Percentiles rank a stretch among this genome's conserved stretches.
These are phyloP conservation scores for Opeltia flavorubescens DNA, from an alignment of 495 filamentous ascomycete species.

Conservation along the genomic window DNA sequence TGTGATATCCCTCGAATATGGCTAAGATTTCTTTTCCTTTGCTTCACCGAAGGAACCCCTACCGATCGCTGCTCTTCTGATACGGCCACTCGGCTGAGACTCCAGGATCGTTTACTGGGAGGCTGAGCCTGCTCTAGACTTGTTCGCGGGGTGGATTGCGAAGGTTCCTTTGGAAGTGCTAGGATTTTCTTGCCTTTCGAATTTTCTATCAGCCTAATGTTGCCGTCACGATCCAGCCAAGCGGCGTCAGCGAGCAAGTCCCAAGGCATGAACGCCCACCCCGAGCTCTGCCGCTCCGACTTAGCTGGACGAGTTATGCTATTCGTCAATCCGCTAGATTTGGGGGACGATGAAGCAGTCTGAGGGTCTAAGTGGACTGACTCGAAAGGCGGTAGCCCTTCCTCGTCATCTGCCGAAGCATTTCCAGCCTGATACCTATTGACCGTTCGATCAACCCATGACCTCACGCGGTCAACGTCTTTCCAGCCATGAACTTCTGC, in stretches of 20 bases:
- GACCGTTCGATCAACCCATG: conserved; percentile 61
- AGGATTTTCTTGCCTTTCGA: conserved; percentile 54
- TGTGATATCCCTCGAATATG: conserved; percentile 1
- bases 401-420: conserved; percentile 2
- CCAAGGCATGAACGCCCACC: conserved; percentile 64
- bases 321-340: conserved; percentile 22
- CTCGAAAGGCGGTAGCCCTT: conserved; percentile 10
- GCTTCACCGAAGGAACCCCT: background rate
- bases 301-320: conserved; percentile 32
- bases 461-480: conserved; percentile 50
- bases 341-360: conserved; percentile 19
- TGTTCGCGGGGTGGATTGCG: conserved; percentile 2
- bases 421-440: conserved; percentile 25
- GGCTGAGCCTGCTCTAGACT: conserved; percentile 8
- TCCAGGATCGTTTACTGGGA: conserved; percentile 1
- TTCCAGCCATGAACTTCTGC: conserved; percentile 62
- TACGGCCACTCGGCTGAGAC: conserved; percentile 1
- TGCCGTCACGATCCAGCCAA: conserved; percentile 66
- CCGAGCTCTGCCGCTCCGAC: conserved; percentile 50
- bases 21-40: conserved; percentile 4
- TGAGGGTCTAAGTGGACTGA: conserved; percentile 13
- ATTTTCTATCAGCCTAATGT: conserved; percentile 65
- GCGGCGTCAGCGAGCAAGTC: conserved; percentile 74
- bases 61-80: background rate
- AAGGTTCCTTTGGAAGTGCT: background rate